Evolutionary conservation across 257 asterid species (phyloP), one percentile per base, ranked within the genome.

Genomic region (Nicotiana attenuata): DNA sequence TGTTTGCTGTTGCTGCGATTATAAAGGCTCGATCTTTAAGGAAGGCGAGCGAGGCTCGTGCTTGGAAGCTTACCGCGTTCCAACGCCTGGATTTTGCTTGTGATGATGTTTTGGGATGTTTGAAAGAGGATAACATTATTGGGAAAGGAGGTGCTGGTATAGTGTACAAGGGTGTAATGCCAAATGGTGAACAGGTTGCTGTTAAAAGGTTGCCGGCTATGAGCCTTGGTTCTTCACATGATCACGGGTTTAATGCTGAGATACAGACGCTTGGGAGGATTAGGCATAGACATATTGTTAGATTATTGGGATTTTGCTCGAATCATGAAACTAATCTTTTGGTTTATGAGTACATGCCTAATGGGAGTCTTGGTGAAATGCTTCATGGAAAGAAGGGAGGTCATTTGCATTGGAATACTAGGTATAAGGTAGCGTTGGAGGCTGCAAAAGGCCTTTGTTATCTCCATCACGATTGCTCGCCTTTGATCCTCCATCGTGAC

Each of bases 61-160:
- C 98, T 0, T 95, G 99, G 99, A 95, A 92, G 88, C 97, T 95
- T 13, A 93, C 99, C 0, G 97, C 99, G 64, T 95, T 95, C 90
- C 99, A 95, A 82, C 91, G 97, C 13, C 66, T 95, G 78, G 99
- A 95, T 80, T 91, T 95, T 35, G 87, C 97, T 80, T 92, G 96
- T 83, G 97, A 95, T 63, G 99, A 95, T 85, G 92, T 95, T 19
- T 84, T 95, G 78, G 97, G 88, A 76, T 83, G 91, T 82, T 90
- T 95, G 73, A 95, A 95, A 68, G 99, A 93, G 87, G 99, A 95
- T 20, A 92, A 95, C 14, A 90, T 95, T 35, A 95, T 95, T 22
- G 98, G 99, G 7, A 95, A 95, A 89, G 99, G 99, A 28, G 99
- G 99, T 10, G 98, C 98, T 9, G 99, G 99, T 15, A 91, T 92